A percentile compares a stretch with the other conserved stretches of the same genome.
phyloP scores from a whole-genome alignment of 192 early-diverging fungal genomes.

The Backusella macrospora region DNA sequence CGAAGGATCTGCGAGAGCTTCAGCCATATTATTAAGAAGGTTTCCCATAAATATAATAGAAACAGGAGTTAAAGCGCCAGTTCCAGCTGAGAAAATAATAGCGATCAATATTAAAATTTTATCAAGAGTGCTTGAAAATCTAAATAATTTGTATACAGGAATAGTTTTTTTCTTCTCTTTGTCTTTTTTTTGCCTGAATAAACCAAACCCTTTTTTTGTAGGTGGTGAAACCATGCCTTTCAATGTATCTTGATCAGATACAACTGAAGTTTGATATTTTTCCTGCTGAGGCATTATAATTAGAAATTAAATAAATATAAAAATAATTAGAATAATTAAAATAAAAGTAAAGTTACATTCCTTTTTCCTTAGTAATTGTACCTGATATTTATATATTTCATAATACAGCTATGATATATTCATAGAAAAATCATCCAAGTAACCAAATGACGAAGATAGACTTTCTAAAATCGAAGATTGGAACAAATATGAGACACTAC shows the following conservation, averaged over 20 bases:
- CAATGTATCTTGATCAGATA: constrained; percentile 3
- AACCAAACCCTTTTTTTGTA: not conserved
- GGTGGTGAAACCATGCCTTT: not conserved
- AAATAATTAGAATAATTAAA: not conserved
- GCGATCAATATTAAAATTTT: constrained; percentile 16
- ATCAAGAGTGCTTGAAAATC: constrained; percentile 49
- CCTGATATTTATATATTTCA: not conserved
- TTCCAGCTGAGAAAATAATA: constrained; percentile 2
- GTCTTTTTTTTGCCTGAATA: constrained; percentile 10
- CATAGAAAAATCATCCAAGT: not conserved
- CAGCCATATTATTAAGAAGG: constrained; percentile 32
- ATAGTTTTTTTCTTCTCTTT: constrained; percentile 53
- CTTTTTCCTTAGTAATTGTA: not conserved
- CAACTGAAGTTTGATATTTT: not conserved
- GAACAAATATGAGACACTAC: not conserved
- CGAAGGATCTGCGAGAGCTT: constrained; percentile 25
- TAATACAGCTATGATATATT: not conserved
- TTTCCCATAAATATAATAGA: constrained; percentile 37
- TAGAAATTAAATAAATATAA: not conserved
- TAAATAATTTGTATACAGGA: constrained; percentile 62
- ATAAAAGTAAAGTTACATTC: not conserved
- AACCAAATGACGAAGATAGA: not conserved
- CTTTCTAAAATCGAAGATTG: not conserved
- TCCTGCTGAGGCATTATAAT: not conserved
- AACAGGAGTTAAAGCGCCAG: constrained; percentile 30